Conservation (phyloP, 345 rosid species). For the Tarenaya hassleriana region DNA sequence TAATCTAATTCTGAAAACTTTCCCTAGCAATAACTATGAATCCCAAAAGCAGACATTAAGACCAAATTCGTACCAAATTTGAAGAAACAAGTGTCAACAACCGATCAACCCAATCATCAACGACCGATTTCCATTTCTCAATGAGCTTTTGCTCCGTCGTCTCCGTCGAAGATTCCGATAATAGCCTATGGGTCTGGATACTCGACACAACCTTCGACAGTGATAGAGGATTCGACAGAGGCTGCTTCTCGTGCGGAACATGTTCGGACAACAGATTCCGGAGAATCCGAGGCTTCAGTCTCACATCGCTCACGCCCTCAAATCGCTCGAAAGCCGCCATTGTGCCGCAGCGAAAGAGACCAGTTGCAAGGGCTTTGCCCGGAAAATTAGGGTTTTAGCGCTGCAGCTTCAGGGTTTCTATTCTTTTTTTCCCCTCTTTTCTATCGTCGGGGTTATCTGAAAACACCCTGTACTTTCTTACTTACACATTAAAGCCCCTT, state of each 20-base stretch:
- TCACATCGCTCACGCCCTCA: conserved; percentile 42
- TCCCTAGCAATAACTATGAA: neutral
- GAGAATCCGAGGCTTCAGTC: conserved; percentile 57
- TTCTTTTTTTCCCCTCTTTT: too few species aligned
- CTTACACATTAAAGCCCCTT: too few species aligned
- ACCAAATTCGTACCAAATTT: conserved; percentile 37
- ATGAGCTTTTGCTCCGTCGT: conserved; percentile 32
- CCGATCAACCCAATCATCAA: conserved; percentile 62
- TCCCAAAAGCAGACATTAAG: too few species aligned
- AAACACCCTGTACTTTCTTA: too few species aligned
- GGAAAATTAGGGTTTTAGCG: conserved; percentile 29
- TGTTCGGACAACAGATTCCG: conserved; percentile 42
- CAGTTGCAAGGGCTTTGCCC: neutral
- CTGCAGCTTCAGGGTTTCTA: too few species aligned
- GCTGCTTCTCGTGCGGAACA: conserved; percentile 57
- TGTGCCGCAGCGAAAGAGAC: neutral
- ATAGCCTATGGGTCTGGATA: conserved; percentile 42
- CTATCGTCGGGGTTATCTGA: too few species aligned
- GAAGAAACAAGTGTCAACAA: conserved; percentile 41
- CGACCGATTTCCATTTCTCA: conserved; percentile 49
- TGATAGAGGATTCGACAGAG: conserved; percentile 28
- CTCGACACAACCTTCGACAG: conserved; percentile 41
- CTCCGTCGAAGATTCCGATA: conserved; percentile 38
- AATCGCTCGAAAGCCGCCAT: conserved; percentile 42
- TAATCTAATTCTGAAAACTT: too few species aligned